Evolutionary conservation across 202 grass and related monocot species (phyloP), one percentile per base, ranked within the genome.

Genomic region (Cymbopogon flexuosus): DNA sequence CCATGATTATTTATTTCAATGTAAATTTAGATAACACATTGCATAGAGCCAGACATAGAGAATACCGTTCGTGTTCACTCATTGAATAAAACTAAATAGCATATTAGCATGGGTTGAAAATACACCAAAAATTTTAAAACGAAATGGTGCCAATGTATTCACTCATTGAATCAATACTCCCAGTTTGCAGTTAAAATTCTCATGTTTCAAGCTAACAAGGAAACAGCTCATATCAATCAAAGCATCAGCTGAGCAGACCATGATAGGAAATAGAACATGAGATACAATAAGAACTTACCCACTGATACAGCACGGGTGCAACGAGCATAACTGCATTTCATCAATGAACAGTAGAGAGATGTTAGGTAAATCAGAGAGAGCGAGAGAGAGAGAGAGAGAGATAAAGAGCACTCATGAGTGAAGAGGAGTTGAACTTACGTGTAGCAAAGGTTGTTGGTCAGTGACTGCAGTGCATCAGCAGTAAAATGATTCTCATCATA

Each of bases 361-460:
- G 31, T 76, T 27, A 86, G 36, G 18, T 64, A 39, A 37, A 47
- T 3, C 41, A 68, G 37, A 14, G 36, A 3, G n/a, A 30, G 66
- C 18, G 36, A 10, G 6, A 11, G 36, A 30, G 66, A 31, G 14
- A 49, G 41, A 27, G 6, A 11, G 36, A 30, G 66, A 31, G 14
- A 72, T 22, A 27, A 2, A 45, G 12, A 72, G 2, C 14, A 72
- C 3, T 54, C 46, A 19, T 0, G 29, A 73, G 34, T 58, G 18
- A 58, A 24, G 35, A 35, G 61, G 34, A 46, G n/a, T 12, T 58
- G 2, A 43, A 78, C 36, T 88, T 83, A 97, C 94, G 89, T 97
- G 68, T 94, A 97, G 63, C 94, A 97, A 42, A 97, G 83, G 52
- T 97, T 94, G 71, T 97, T 94, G 9, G 94, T 94, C 23, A 97